Conservation (phyloP, 441 rosid genomes). For the Viola pubescens region DNA sequence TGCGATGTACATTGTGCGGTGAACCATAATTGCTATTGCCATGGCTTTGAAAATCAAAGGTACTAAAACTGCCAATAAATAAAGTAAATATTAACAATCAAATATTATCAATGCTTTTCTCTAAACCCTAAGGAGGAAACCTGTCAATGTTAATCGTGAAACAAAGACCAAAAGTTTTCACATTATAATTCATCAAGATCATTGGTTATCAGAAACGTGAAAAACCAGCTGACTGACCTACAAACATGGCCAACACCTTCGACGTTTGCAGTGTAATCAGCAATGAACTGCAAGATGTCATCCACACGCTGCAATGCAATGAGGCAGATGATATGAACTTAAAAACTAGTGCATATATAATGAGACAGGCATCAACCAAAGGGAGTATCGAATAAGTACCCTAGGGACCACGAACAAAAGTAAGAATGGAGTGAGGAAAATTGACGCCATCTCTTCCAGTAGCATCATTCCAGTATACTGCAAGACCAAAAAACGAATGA, state of each 20-base stretch:
- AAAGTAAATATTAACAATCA: constrained; percentile 2
- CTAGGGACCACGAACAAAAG: constrained; percentile 83
- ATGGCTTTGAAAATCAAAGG: constrained; percentile 78
- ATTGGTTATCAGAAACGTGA: not conserved
- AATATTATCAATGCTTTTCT: constrained; percentile 1
- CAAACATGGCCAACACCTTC: constrained; percentile 99
- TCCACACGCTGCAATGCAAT: constrained; percentile 74
- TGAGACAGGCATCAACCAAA: constrained; percentile 6
- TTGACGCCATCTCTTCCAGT: constrained; percentile 94
- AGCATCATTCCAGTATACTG: constrained; percentile 97
- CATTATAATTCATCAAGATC: not conserved
- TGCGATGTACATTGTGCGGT: constrained; percentile 40
- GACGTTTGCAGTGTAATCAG: constrained; percentile 64
- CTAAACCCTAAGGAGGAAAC: not conserved
- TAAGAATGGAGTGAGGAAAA: constrained; percentile 88
- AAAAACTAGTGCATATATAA: constrained; percentile 11
- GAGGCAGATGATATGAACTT: constrained; percentile 9
- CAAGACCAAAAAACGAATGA: constrained; percentile 19
- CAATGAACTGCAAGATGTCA: constrained; percentile 84
- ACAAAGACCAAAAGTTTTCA: constrained; percentile 5
- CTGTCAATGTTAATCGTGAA: not conserved
- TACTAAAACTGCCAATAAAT: constrained; percentile 60
- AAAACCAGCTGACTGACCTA: constrained; percentile 41
- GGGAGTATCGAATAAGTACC: constrained; percentile 32
- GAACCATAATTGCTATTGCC: constrained; percentile 89